phyloP scores from a whole-genome alignment of 495 filamentous ascomycete species.

The Lasiosphaeria ovina region DNA sequence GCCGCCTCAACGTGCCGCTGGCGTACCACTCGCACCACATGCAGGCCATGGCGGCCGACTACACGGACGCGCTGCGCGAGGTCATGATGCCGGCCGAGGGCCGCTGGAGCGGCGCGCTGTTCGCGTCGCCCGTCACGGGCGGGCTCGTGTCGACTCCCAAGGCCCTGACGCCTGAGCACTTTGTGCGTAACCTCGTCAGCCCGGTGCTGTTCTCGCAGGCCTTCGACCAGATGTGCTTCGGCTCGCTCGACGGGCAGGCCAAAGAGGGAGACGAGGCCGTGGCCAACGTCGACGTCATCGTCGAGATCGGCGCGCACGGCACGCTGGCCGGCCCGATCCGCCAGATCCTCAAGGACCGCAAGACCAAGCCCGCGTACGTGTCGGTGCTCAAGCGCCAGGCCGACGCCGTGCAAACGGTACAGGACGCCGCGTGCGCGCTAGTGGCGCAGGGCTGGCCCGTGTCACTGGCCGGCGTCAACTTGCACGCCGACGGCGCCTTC shows the following conservation, averaged over 20 bases:
- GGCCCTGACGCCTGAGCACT: slow-evolving; percentile 32
- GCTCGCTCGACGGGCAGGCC: not conserved
- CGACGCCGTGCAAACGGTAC: slow-evolving; percentile 17
- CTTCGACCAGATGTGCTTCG: slow-evolving; percentile 8
- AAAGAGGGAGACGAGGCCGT: slow-evolving; percentile 47
- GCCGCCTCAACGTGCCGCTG: slow-evolving; percentile 32
- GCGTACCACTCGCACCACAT: slow-evolving; percentile 32
- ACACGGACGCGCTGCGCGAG: not conserved
- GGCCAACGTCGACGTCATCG: slow-evolving; percentile 37
- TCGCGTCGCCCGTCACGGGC: too few relatives aligned
- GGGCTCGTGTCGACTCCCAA: not conserved
- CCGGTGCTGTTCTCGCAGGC: slow-evolving; percentile 46
- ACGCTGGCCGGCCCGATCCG: slow-evolving; percentile 50
- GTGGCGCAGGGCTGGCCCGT: slow-evolving; percentile 34
- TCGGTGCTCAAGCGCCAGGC: slow-evolving; percentile 27
- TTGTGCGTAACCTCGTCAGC: slow-evolving; percentile 22
- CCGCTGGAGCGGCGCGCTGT: not conserved
- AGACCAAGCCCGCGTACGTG: slow-evolving; percentile 34
- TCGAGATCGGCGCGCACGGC: slow-evolving; percentile 60
- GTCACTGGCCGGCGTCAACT: slow-evolving; percentile 24
- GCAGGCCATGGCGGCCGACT: not conserved
- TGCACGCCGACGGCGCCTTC: slow-evolving; percentile 31
- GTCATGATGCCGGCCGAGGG: not conserved
- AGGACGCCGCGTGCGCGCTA: slow-evolving; percentile 34
- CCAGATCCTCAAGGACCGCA: slow-evolving; percentile 31